A percentile compares a stretch with the other conserved stretches of the same genome.
phyloP scores from a whole-genome alignment of 202 grass and related monocot genomes.

The Panicum virgatum region DNA sequence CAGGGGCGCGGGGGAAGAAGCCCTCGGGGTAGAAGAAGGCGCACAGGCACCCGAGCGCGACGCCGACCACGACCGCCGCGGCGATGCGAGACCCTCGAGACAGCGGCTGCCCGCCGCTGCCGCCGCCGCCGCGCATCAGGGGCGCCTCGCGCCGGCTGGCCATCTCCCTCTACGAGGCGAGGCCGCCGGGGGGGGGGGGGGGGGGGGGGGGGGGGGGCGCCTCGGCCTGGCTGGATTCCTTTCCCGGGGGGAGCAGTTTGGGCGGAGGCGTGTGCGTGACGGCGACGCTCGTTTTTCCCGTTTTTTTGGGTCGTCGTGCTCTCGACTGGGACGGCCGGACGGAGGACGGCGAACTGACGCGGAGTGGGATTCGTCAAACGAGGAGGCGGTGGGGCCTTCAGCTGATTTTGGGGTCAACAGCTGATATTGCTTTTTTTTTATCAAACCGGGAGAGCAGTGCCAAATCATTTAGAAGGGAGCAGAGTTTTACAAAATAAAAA shows the following conservation, averaged over 20 bases:
- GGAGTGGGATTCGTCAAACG: neutral
- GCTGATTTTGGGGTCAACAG: neutral
- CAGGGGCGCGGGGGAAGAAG: slow-evolving; percentile 52
- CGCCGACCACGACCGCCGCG: slow-evolving; percentile 65
- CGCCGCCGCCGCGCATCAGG: slow-evolving; percentile 56
- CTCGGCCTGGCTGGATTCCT: neutral
- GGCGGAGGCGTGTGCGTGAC: slow-evolving; percentile 24
- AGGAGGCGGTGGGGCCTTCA: neutral
- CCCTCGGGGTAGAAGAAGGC: slow-evolving; percentile 93
- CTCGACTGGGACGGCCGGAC: neutral
- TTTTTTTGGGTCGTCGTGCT: slow-evolving; percentile 27
- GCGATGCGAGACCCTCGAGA: slow-evolving; percentile 85
- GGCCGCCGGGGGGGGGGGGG: neutral
- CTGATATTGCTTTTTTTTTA: too few relatives aligned
- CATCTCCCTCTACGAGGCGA: slow-evolving; percentile 50
- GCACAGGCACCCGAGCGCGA: slow-evolving; percentile 74
- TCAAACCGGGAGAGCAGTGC: too few relatives aligned
- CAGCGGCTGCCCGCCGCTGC: slow-evolving; percentile 30
- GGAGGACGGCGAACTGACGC: neutral
- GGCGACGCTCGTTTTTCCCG: slow-evolving; percentile 26
- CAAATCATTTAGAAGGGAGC: too few relatives aligned
- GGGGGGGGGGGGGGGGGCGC: neutral
- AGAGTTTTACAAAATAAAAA: too few relatives aligned
- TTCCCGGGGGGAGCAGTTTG: neutral
- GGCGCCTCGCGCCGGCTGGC: slow-evolving; percentile 67